phyloP scores from a whole-genome alignment of 139 green algal genomes.

The Chlamydomonas sphaeroides region DNA sequence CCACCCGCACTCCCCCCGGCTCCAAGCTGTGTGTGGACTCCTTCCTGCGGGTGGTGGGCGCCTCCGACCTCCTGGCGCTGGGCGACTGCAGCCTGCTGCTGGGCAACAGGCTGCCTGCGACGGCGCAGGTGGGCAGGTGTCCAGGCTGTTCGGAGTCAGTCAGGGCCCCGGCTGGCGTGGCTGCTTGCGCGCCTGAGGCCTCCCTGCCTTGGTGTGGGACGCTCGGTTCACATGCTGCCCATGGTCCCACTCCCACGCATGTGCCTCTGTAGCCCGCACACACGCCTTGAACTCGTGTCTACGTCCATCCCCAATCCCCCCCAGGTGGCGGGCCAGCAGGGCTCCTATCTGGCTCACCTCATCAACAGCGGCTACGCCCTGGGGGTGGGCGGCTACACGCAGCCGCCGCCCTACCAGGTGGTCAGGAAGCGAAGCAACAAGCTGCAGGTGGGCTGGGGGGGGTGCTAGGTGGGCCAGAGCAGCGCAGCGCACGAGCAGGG shows the following conservation, averaged over 20 bases:
- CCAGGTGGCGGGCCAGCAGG: slow-evolving; percentile 64
- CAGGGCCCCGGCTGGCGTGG: no score
- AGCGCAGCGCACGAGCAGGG: no score
- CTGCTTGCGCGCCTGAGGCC: no score
- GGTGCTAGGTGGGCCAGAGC: no score
- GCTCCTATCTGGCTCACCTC: slow-evolving; percentile 65
- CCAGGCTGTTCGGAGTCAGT: no score
- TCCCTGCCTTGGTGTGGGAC: no score
- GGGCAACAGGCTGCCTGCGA: slow-evolving; percentile 60
- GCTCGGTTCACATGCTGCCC: no score
- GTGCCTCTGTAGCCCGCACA: no score
- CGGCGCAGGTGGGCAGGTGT: slow-evolving; percentile 62
- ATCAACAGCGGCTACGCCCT: slow-evolving; percentile 57
- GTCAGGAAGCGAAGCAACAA: not conserved
- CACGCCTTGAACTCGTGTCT: no score
- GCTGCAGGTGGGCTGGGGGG: not conserved
- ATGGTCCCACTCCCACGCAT: no score
- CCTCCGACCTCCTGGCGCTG: slow-evolving; percentile 63
- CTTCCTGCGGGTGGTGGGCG: slow-evolving; percentile 75
- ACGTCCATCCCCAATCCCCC: no score
- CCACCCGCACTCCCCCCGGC: not conserved
- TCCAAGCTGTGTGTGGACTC: slow-evolving; percentile 74
- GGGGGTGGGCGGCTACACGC: slow-evolving; percentile 50
- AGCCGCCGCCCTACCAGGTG: slow-evolving; percentile 27
- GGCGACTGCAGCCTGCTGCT: slow-evolving; percentile 68